Evolutionary conservation across 768 basidiomycete genomes (phyloP).

Genomic region (Serpula lacrymans): DNA sequence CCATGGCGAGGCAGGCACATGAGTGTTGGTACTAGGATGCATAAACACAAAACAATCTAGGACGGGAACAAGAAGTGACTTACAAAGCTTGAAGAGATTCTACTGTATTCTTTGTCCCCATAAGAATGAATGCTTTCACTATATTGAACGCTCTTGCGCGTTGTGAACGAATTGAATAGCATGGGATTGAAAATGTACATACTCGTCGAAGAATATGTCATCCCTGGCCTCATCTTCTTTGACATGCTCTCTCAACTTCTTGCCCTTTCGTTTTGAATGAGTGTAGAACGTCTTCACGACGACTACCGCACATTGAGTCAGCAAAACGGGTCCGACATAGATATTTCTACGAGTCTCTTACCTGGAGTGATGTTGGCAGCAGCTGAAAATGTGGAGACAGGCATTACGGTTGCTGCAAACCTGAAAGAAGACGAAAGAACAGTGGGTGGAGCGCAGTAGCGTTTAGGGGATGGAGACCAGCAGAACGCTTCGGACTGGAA

Average conservation of each 20-base stretch:
- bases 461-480: too few species aligned
- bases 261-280: constrained; percentile 44
- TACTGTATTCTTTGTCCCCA: constrained; percentile 62
- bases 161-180: not conserved
- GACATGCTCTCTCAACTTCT: constrained; percentile 32
- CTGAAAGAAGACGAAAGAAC: too few species aligned
- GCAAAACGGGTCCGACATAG: not conserved
- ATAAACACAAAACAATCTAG: not conserved
- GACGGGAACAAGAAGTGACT: constrained; percentile 10
- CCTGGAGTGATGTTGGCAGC: constrained; percentile 54
- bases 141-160: constrained; percentile 59
- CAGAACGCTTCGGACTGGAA: too few species aligned
- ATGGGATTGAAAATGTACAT: constrained; percentile 13
- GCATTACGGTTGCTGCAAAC: constrained; percentile 30
- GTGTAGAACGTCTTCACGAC: constrained; percentile 50
- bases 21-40: constrained; percentile 55
- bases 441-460: too few species aligned
- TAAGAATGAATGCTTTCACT: constrained; percentile 67
- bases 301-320: constrained; percentile 28
- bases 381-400: constrained; percentile 51
- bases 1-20: constrained; percentile 66
- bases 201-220: constrained; percentile 72
- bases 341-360: constrained; percentile 14
- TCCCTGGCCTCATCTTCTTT: constrained; percentile 44
- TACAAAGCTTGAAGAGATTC: constrained; percentile 71